A percentile compares a stretch with the other conserved stretches of the same genome.
These are phyloP conservation scores for Isoetes engelmannii DNA, from an alignment of 83 land plant genomes.

Conservation along the genomic window DNA sequence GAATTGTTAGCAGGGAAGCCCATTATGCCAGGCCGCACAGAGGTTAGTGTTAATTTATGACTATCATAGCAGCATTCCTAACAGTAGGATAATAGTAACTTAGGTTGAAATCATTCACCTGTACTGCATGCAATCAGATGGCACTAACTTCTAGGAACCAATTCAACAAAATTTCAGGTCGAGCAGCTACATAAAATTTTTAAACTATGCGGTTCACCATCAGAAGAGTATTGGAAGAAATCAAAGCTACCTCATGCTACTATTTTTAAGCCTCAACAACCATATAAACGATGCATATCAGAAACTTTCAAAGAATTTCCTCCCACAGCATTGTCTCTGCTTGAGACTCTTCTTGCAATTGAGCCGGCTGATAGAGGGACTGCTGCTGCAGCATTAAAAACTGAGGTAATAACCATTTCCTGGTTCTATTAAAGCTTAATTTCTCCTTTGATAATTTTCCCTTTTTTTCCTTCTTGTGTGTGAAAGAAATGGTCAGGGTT, in stretches of 20 bases:
- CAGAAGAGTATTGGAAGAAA: conserved; percentile 53
- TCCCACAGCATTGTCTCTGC: conserved; percentile 45
- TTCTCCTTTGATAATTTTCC: not conserved
- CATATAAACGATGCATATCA: conserved; percentile 50
- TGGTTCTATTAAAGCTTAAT: not conserved
- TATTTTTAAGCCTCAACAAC: conserved; percentile 51
- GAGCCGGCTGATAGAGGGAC: conserved; percentile 55
- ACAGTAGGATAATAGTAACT: not conserved
- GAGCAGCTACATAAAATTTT: conserved; percentile 62
- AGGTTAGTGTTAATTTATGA: conserved; percentile 34
- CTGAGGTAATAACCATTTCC: conserved; percentile 34
- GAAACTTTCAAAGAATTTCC: conserved; percentile 65
- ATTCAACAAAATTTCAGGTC: conserved; percentile 28
- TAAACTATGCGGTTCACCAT: conserved; percentile 59
- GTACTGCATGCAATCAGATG: not conserved
- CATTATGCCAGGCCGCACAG: conserved; percentile 71
- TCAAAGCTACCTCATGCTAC: conserved; percentile 39
- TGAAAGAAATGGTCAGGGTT: not conserved
- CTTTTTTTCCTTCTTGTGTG: conserved; percentile 5
- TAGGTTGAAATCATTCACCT: not conserved
- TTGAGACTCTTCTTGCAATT: conserved; percentile 66
- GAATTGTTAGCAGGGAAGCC: conserved; percentile 64
- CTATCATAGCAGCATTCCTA: too few relatives aligned
- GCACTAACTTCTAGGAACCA: not conserved
- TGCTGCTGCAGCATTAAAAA: conserved; percentile 51